A percentile compares a stretch with the other conserved stretches of the same genome.
Evolutionary conservation across 768 basidiomycete species (phyloP).

Genomic region (Tricholoma flavovirens): DNA sequence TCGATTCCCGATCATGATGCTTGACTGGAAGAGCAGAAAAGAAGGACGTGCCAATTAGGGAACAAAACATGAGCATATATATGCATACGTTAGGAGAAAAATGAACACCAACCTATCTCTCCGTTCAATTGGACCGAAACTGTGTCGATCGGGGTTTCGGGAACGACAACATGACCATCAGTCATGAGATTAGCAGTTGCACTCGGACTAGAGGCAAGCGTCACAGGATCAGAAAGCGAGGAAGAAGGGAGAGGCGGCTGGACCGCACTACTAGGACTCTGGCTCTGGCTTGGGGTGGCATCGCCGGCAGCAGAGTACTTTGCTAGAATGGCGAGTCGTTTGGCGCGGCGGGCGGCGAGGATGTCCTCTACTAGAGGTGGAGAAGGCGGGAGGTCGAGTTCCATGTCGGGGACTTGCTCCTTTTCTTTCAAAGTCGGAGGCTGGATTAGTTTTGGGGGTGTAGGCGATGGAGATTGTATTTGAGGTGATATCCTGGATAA

Average conservation of each 20-base stretch:
- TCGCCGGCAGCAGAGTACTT: constrained; percentile 52
- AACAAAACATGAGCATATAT: neutral
- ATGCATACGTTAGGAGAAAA: neutral
- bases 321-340: constrained; percentile 72
- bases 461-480: constrained; percentile 24
- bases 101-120: neutral
- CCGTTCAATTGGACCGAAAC: neutral
- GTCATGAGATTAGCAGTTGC: constrained; percentile 6
- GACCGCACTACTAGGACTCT: constrained; percentile 69
- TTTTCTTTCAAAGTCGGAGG: constrained; percentile 20
- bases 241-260: constrained; percentile 60
- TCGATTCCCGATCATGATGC: constrained; percentile 35
- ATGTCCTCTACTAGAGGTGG: constrained; percentile 56
- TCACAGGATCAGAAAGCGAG: constrained; percentile 55
- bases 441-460: constrained; percentile 9
- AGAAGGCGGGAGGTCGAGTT: constrained; percentile 48
- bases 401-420: constrained; percentile 41
- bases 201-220: constrained; percentile 44
- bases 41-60: neutral
- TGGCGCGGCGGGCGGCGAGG: constrained; percentile 64
- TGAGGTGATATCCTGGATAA: constrained; percentile 59
- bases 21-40: constrained; percentile 28
- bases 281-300: constrained; percentile 42
- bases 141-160: neutral
- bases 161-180: constrained; percentile 2